phyloP scores from a whole-genome alignment of 768 basidiomycete species.

The Psilocybe azurescens region DNA sequence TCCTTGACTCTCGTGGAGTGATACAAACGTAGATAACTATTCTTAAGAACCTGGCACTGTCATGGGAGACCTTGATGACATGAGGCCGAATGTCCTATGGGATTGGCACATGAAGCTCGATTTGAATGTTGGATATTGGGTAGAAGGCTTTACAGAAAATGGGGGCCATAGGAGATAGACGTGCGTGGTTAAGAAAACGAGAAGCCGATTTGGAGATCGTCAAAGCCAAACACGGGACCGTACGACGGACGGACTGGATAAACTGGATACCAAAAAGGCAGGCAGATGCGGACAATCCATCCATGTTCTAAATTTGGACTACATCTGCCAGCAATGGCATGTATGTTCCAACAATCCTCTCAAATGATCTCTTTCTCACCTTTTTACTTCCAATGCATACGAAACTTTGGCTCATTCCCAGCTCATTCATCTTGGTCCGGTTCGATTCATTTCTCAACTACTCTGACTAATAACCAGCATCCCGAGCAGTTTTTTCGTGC shows the following conservation, averaged over 20 bases:
- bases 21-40: background rate
- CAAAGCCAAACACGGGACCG: background rate
- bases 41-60: background rate
- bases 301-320: conserved; percentile 6
- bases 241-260: background rate
- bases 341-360: conserved; percentile 17
- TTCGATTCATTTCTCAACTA: background rate
- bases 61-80: background rate
- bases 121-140: background rate
- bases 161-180: background rate
- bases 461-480: background rate
- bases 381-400: conserved; percentile 22
- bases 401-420: conserved; percentile 4
- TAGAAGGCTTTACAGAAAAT: background rate
- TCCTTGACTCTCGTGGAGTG: conserved; percentile 16
- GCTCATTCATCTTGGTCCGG: background rate
- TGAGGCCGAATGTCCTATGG: background rate
- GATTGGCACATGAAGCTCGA: background rate
- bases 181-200: conserved; percentile 6
- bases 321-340: conserved; percentile 19
- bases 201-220: background rate
- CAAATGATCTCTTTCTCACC: conserved; percentile 13
- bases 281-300: background rate
- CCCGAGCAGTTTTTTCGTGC: background rate
- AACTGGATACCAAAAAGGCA: background rate